Evolutionary conservation across 2,329 filamentous ascomycete species (phyloP).

Genomic region (Bipolaris bicolor): DNA sequence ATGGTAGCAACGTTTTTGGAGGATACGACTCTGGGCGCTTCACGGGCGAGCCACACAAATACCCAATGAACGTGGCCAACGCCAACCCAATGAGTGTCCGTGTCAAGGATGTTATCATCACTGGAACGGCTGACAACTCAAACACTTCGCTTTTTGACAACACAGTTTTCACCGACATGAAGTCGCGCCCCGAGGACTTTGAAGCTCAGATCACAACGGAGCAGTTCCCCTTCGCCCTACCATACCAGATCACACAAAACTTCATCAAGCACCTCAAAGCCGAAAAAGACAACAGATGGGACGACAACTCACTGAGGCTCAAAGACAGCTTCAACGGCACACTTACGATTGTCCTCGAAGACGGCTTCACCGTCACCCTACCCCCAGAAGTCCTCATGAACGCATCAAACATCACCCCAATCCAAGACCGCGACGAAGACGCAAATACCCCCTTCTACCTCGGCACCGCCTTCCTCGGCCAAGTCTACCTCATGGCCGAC

Average conservation of each 20-base stretch:
- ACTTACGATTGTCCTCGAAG: conserved; percentile 50
- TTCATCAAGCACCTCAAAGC: conserved; percentile 47
- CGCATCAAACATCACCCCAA: conserved; percentile 47
- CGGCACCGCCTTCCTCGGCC: conserved; percentile 50
- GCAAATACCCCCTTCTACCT: conserved; percentile 46
- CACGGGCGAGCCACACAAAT: conserved; percentile 42
- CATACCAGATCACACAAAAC: conserved; percentile 50
- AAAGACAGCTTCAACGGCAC: conserved; percentile 48
- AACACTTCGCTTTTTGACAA: conserved; percentile 48
- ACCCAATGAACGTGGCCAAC: conserved; percentile 39
- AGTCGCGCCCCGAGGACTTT: conserved; percentile 41
- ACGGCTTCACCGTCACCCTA: conserved; percentile 50
- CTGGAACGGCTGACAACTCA: conserved; percentile 32
- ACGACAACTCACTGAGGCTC: conserved; percentile 48
- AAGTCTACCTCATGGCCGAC: conserved; percentile 54
- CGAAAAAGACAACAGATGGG: conserved; percentile 46
- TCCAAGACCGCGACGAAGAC: conserved; percentile 39
- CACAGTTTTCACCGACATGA: conserved; percentile 39
- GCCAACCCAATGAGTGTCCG: conserved; percentile 48
- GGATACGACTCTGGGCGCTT: conserved; percentile 55
- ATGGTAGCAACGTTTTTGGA: conserved; percentile 53
- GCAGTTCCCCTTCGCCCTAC: conserved; percentile 52
- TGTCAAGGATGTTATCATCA: conserved; percentile 51
- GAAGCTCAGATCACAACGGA: conserved; percentile 52
- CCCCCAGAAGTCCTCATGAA: conserved; percentile 49